Evolutionary conservation across 2,329 filamentous ascomycete genomes (phyloP), one percentile per base, ranked within the genome.

Genomic region (Didymella glomerata): DNA sequence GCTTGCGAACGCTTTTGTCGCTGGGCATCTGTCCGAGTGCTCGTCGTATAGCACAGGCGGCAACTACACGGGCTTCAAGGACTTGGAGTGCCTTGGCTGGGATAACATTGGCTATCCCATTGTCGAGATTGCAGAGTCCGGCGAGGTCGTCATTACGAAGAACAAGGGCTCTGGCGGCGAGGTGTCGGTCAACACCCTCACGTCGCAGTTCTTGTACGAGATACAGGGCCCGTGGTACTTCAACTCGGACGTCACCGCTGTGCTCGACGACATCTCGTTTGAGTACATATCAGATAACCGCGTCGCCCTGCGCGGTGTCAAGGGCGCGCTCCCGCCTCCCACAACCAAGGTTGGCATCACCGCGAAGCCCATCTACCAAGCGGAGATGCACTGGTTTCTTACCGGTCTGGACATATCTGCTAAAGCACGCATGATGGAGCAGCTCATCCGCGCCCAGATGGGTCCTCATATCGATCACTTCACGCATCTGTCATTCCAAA

Each of bases 201-300:
- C 79, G 0, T 82, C 79, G 6, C 84, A 86, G 63, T 76, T 86
- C 7, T 67, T 86, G 3, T 86, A 79, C 52, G 69, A 73, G 49
- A 72, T 71, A 10, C 71, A 73, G 52, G 71, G 69, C 2, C 82
- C 81, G 0, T 82, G 80, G 77, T 87, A 87, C 68, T 84, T 80
- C 76, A 86, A 86, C 72, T 82, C 80, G 0, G 85, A 86, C 61
- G 84, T 86, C 28, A 85, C 81, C 0, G 84, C 84, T 0, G 66
- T 84, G 14, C 72, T 87, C 14, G 74, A 80, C 46, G 74, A 80
- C n/a, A 73, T 86, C 36, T 79, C 77, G 57, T 84, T 88, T 60
- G 80, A 84, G 46, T 80, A 87, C 52, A 57, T 83, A 5, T 79
- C 78, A 1, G 71, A 73, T 18, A 80, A 86, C 63, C 78, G 83